Base-by-base conservation (phyloP, 1,284 basidiomycete species). In the Schizophyllum amplum region DNA sequence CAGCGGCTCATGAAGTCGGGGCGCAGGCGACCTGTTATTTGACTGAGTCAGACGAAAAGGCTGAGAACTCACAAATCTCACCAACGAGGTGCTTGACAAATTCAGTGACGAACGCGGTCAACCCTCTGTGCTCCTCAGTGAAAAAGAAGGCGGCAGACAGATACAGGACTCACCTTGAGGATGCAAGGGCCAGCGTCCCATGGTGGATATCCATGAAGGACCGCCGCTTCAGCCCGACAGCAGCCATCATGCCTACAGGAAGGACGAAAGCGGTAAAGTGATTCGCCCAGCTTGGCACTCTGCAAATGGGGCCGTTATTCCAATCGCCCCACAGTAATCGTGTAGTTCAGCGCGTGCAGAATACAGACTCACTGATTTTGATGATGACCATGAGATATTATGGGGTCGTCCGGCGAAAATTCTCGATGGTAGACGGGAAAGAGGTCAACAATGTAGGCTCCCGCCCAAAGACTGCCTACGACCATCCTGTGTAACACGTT, bases 1-100 rank as follows among this genome's bases (percentile, higher is more conserved):
- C 86, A 87, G 24, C 86, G 76, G 11, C 76, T 72, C 48, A 88
- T 74, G 63, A 89, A 89, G 65, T 88, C 86, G 0, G 86, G 86
- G 13, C 86, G 75, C 15, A 89, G 69, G 17, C 86, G 74, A 49
- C 86, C 84, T 86, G 56, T 5, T 33, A 25, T 9, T 55, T 47
- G 42, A 15, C 26, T 53, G 42, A 47, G 47, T 21, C 55, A 57
- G 33, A 53, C 54, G 27, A 13, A 57, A 5, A 53, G 49, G 17
- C 7, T 2, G 21, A 48, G 46, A 51, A 47, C 47, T 42, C 59
- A 27, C 54, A 21, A 57, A 56, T n/a, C 58, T 21, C 51, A 23
- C 33, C 49, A 47, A 13, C 55, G 11, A 42, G n/a, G n/a, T 21
- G 46, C 50, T 25, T 47, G 21, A 24, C 11, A 20, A 24, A 23